phyloP scores from a whole-genome alignment of 1,139 yeast species.

The Yamadazyma dendronema region DNA sequence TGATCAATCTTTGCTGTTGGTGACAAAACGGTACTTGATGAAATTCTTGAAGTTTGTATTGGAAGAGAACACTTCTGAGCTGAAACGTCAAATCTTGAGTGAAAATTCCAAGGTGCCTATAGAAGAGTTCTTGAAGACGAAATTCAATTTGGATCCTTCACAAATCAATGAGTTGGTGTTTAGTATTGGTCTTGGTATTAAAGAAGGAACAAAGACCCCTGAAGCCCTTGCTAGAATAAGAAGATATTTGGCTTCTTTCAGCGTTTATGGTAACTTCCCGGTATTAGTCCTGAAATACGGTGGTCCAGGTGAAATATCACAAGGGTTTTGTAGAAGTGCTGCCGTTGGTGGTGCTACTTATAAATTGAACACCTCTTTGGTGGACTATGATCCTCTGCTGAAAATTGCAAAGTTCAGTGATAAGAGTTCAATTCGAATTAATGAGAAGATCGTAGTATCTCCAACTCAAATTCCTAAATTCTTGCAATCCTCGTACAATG shows the following conservation, averaged over 20 bases:
- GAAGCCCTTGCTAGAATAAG: constrained; percentile 78
- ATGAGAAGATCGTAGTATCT: constrained; percentile 71
- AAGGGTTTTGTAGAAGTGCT: constrained; percentile 96
- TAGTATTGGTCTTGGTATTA: constrained; percentile 78
- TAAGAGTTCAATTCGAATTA: constrained; percentile 69
- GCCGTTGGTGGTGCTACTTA: constrained; percentile 98
- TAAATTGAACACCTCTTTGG: constrained; percentile 68
- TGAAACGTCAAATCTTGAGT: constrained; percentile 46
- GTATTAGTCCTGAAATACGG: constrained; percentile 91
- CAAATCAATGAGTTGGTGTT: constrained; percentile 81
- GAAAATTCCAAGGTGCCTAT: constrained; percentile 58
- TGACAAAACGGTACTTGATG: constrained; percentile 85
- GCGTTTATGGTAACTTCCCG: constrained; percentile 92
- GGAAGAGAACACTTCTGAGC: constrained; percentile 57
- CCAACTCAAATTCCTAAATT: constrained; percentile 68
- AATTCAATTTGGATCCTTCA: constrained; percentile 69
- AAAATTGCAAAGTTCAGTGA: constrained; percentile 75
- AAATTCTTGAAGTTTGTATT: constrained; percentile 86
- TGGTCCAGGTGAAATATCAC: constrained; percentile 93
- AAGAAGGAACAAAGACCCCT: constrained; percentile 59
- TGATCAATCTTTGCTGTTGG: constrained; percentile 72
- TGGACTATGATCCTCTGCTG: constrained; percentile 60
- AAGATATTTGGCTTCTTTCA: constrained; percentile 81
- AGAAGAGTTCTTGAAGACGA: constrained; percentile 52
- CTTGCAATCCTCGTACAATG: constrained; percentile 34